Percentiles rank a stretch among this genome's conserved stretches.
phyloP scores from a whole-genome alignment of 495 filamentous ascomycete genomes.

The Tuber aestivum region DNA sequence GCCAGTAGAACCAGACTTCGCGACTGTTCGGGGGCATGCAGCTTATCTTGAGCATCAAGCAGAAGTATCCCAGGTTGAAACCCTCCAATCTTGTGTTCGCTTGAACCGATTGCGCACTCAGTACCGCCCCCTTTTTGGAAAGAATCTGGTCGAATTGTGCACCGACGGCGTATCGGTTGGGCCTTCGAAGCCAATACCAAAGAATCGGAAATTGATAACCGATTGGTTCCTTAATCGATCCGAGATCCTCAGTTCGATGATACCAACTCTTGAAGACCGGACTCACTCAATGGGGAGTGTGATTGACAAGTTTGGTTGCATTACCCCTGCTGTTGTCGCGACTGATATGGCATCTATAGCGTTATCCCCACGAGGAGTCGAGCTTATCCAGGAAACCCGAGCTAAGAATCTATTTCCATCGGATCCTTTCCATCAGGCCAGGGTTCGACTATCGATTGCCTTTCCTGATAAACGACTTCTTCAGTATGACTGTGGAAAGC shows the following conservation, averaged over 20 bases:
- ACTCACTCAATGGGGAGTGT: slow-evolving; percentile 62
- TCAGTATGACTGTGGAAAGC: slow-evolving; percentile 96
- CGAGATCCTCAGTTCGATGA: slow-evolving; percentile 61
- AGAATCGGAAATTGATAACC: slow-evolving; percentile 51
- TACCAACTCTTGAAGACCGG: slow-evolving; percentile 66
- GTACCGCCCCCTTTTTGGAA: slow-evolving; percentile 73
- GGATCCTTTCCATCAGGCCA: slow-evolving; percentile 90
- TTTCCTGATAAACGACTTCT: slow-evolving; percentile 94
- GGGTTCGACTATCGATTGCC: slow-evolving; percentile 86
- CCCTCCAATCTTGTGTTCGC: slow-evolving; percentile 72
- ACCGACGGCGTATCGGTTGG: slow-evolving; percentile 56
- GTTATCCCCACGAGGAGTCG: slow-evolving; percentile 56
- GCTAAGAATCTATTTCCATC: slow-evolving; percentile 34
- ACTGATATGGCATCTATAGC: slow-evolving; percentile 64
- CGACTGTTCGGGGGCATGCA: slow-evolving; percentile 61
- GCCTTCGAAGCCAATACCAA: slow-evolving; percentile 53
- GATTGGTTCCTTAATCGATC: slow-evolving; percentile 72
- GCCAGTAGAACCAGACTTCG: slow-evolving; percentile 52
- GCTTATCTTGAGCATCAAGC: slow-evolving; percentile 66
- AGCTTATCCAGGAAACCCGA: slow-evolving; percentile 54
- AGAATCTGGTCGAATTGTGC: slow-evolving; percentile 63
- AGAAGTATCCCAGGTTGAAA: slow-evolving; percentile 66
- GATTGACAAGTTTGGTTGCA: slow-evolving; percentile 82
- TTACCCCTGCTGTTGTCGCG: slow-evolving; percentile 81
- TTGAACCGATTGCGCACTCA: slow-evolving; percentile 75